Percentiles rank a stretch among this genome's conserved stretches.
Evolutionary conservation across 108 stramenopile species (phyloP).

Genomic region (Schizochytrium sp.): DNA sequence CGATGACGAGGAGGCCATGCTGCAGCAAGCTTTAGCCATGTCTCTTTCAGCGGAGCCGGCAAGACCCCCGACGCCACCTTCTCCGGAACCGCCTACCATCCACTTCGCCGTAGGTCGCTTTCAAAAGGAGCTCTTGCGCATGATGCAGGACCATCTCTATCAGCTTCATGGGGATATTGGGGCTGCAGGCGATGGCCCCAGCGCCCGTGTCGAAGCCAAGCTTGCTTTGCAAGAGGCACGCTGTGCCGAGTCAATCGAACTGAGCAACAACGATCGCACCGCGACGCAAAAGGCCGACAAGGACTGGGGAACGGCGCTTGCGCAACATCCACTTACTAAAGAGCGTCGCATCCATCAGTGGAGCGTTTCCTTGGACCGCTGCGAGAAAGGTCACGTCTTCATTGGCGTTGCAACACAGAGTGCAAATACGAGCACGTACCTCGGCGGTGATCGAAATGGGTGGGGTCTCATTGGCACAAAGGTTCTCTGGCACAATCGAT

Average conservation of each 20-base stretch:
- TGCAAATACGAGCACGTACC: conserved; percentile 33
- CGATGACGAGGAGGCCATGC: background rate
- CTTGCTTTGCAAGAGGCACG: background rate
- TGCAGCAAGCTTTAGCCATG: background rate
- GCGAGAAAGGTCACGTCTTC: conserved; percentile 47
- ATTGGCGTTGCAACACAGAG: conserved; percentile 39
- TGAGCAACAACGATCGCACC: background rate
- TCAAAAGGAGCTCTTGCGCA: background rate
- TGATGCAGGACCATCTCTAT: background rate
- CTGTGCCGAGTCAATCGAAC: background rate
- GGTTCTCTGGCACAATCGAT: conserved; percentile 37
- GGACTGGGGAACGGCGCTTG: conserved; percentile 1
- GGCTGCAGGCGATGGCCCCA: background rate
- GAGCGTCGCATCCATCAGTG: background rate
- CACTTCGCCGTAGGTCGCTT: background rate
- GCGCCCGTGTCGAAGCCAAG: background rate
- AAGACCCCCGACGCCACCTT: background rate
- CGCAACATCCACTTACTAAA: background rate
- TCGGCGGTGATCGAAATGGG: conserved; percentile 43
- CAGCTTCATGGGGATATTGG: background rate
- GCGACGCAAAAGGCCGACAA: conserved; percentile 4
- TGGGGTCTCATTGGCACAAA: conserved; percentile 38
- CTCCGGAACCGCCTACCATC: background rate
- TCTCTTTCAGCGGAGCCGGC: background rate
- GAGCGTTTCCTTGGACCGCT: background rate